Evolutionary conservation across 2,329 filamentous ascomycete species (phyloP), one percentile per base, ranked within the genome.

Genomic region (Chaetomium globosum): DNA sequence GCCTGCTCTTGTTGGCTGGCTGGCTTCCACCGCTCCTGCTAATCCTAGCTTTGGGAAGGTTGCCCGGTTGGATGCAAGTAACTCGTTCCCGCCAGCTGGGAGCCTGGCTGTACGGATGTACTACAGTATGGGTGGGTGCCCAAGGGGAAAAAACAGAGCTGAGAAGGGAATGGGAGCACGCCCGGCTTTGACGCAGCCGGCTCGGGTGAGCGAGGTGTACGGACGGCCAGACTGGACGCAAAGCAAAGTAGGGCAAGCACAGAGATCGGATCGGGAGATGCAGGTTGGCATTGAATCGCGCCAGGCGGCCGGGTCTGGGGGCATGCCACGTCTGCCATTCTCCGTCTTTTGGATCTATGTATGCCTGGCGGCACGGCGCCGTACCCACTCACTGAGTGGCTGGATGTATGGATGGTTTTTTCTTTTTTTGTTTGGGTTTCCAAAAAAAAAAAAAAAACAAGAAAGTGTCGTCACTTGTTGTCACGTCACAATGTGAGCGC

Each of bases 251-350:
- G 16, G 39, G 39, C 39, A 43, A n/a, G 39, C 4, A 19, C 5
- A 7, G 16, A 36, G 36, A 39, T 39, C 4, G 36, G 36, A 19
- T 36, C n/a, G 16, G 61, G 21, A 21, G n/a, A 33, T 9, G 53
- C 4, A 46, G 58, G 59, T 62, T 54, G 59, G 5, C 59, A 59
- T 49, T 61, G 54, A 54, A 31, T 46, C 43, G 46, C 21, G 33
- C 23, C 4, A 23, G 4, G 19, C 16, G 36, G 58, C 53, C 31
- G 19, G 59, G 53, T 33, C 28, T 61, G 28, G 36, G 54, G 26
- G 49, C 19, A 21, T 58, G 63, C 63, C 63, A 65, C 63, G 63
- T 65, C 59, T 61, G 28, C 16, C n/a, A 2, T 6, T n/a, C 23
- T 16, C 13, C 16, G 2, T 39, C 2, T 16, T 3, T 12, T n/a